Evolutionary conservation across 208 protist genomes (phyloP), one percentile per base, ranked within the genome.

Genomic region (Naegleria gruberi): DNA sequence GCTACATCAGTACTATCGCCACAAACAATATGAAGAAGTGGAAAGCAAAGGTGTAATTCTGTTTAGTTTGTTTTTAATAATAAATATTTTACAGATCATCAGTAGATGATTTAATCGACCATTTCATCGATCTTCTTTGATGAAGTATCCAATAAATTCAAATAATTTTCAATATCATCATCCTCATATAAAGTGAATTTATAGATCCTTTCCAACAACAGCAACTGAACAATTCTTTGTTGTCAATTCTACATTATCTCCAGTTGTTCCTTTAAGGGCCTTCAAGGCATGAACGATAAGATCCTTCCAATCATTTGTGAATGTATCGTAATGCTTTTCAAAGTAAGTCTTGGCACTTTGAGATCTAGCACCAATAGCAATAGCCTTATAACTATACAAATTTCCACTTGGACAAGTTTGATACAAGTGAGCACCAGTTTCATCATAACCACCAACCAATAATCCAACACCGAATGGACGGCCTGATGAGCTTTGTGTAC

Each of bases 391-490:
- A 90, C 99, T 97, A 93, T 97, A 99, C 90, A 98, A 98, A 88
- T 99, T 98, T 51, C 98, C 98, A 37, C 97, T 98, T 40, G 98
- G 98, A 82, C 94, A 96, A 19, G 97, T 98, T 92, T 99, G 96
- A 92, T 96, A 99, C 30, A 99, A 92, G 90, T 99, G 98, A 19
- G 98, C 93, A 2, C 98, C 98, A 37, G 93, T 95, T 47, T 88
- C 85, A 90, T 97, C 97, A 90, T 93, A 95, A 42, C 98, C 98
- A 44, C 95, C 97, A 51, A 99, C 94, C 26, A 99, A 96, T n/a
- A 99, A 93, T 41, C 99, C 99, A n/a, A 99, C 98, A 89, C 99
- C 99, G 93, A 98, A 99, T 42, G 99, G 99, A 7, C 99, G 96
- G 84, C 97, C 95, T 30, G 95, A 96, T 37, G 94, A 95, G 89